Evolutionary conservation across 2,329 filamentous ascomycete species (phyloP), one percentile per base, ranked within the genome.

Genomic region (Fusarium buxicola): DNA sequence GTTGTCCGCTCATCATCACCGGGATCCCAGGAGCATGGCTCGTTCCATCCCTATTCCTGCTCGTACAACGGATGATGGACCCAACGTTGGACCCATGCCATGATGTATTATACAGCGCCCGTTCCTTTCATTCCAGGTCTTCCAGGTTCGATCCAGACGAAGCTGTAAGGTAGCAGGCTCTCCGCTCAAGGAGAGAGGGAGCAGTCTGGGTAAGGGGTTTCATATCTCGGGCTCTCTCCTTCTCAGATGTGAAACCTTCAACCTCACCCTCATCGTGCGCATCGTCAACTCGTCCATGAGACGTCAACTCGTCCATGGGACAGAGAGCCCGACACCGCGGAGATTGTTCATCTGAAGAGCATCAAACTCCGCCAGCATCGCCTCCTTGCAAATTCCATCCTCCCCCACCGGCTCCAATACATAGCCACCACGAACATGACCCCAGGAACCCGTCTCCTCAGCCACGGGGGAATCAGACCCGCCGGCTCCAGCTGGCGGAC

Each of bases 361-460:
- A 47, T 38, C 34, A 30, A 38, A 21, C 11, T 32, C 25, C 38
- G 25, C 27, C 30, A 51, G 34, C 21, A 40, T 36, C 44, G 43
- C 39, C 49, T 30, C 24, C n/a, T 18, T 28, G 27, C 10, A 32
- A 6, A 30, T 43, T 32, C 15, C 27, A 27, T 32, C 11, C 18
- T 32, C 25, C 28, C 38, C 58, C 41, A 45, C 41, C 28, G 8
- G 30, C 31, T 45, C 31, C 40, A 50, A 34, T 48, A 9, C 24
- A 32, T 34, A 34, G 34, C 24, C 34, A 16, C 57, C 45, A 38
- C 43, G 25, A 49, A 39, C 38, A 54, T 52, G 61, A 65, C 57
- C 62, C 62, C 58, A 48, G 57, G 58, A 41, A 58, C n/a, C 58
- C 40, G 48, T 49, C 52, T 48, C 40, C 62, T 59, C 62, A 65